Evolutionary conservation across 208 protist genomes (phyloP), one percentile per base, ranked within the genome.

Genomic region (Trypanosoma theileri): DNA sequence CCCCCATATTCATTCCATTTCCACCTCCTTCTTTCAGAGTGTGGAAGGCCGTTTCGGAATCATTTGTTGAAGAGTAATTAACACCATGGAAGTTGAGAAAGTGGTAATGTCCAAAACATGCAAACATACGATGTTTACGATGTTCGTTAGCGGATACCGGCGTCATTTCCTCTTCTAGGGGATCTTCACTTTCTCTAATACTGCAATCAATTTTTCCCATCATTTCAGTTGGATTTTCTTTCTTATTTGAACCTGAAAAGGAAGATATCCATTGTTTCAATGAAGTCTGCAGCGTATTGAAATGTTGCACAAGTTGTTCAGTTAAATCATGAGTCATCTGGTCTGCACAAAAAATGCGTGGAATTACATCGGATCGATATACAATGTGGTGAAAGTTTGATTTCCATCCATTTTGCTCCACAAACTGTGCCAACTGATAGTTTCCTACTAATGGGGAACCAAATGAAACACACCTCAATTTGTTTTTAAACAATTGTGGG

Each of bases 101-200:
- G 59, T 94, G 85, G 57, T 84, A 93, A n/a, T 77, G 75, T 8
- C 87, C 87, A 41, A 94, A 88, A 55, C 82, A 86, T 21, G 82
- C 75, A 55, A 85, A 89, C 57, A 79, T 76, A 41, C 88, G 82
- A 55, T 91, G 81, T 41, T 19, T 40, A 50, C 40, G 17, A 42
- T 41, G n/a, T 3, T 42, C 42, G 8, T 24, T 26, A 4, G 8
- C 59, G 40, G 53, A 26, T 9, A 50, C 1, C 0, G 28, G 13
- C 54, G 62, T 68, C 17, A 24, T 51, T 42, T 59, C 55, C 52
- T 6, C 65, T 21, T 69, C 54, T 4, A 62, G n/a, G 13, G 44
- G 26, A 26, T 17, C 65, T 13, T 54, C 22, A 21, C 44, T 44
- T 44, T 61, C 41, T 53, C 53, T 69, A 9, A 69, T 69, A 21